Evolutionary conservation across 371 early-diverging fungal species (phyloP).

Genomic region (Mucor plumbeus): DNA sequence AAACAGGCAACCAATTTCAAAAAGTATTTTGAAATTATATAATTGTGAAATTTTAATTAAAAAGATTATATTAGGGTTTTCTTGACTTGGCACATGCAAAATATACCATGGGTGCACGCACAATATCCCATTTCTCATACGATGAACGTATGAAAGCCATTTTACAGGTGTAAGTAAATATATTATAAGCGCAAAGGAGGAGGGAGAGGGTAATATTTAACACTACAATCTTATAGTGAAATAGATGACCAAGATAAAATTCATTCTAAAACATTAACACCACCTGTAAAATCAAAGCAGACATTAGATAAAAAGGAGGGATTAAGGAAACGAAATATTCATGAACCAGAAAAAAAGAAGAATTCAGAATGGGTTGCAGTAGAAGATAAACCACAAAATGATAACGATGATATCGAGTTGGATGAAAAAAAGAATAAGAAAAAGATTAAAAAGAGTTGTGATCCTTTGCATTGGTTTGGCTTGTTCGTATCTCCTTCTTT

Average conservation of each 20-base stretch:
- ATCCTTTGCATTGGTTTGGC: conserved; percentile 74
- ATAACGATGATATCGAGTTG: conserved; percentile 25
- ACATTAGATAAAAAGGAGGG: conserved; percentile 14
- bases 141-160: conserved; percentile 61
- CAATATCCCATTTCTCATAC: conserved; percentile 50
- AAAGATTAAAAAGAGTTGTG: conserved; percentile 27
- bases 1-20: conserved; percentile 31
- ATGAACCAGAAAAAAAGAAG: conserved; percentile 19
- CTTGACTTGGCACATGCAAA: conserved; percentile 59
- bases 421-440: conserved; percentile 30
- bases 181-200: background rate
- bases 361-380: conserved; percentile 16
- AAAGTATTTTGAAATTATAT: conserved; percentile 25
- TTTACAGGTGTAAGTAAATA: conserved; percentile 41
- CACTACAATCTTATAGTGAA: conserved; percentile 10
- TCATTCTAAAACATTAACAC: background rate
- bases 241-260: conserved; percentile 14
- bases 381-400: conserved; percentile 6
- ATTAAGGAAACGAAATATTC: conserved; percentile 21
- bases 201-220: background rate
- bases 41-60: background rate
- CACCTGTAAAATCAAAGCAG: conserved; percentile 6
- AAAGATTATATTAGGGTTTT: conserved; percentile 40
- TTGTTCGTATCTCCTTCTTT: conserved; percentile 64
- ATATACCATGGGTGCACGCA: conserved; percentile 59